Conservation (phyloP, 1,284 basidiomycete species). For the Trametes polyzona region DNA sequence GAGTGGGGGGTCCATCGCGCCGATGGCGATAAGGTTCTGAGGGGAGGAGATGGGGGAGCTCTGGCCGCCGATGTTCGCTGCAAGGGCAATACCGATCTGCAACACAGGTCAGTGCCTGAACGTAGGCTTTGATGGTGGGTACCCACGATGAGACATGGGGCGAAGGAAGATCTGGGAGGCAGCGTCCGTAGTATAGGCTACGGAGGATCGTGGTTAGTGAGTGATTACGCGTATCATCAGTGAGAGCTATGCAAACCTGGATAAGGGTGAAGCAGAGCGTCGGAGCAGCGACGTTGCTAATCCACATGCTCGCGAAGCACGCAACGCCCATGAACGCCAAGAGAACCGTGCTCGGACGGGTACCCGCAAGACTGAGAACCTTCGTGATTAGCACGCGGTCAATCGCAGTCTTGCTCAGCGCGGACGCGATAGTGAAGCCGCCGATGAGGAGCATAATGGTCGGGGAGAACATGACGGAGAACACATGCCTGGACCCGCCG, state of each 20-base stretch:
- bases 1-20: slow-evolving; percentile 85
- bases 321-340: slow-evolving; percentile 96
- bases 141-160: slow-evolving; percentile 88
- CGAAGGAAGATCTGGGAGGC: slow-evolving; percentile 87
- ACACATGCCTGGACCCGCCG: slow-evolving; percentile 58
- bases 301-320: slow-evolving; percentile 99
- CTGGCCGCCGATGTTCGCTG: slow-evolving; percentile 98
- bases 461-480: slow-evolving; percentile 85
- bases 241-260: slow-evolving; percentile 55
- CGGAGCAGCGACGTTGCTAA: slow-evolving; percentile 97
- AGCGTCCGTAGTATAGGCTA: slow-evolving; percentile 94
- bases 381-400: slow-evolving; percentile 95
- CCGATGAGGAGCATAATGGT: slow-evolving; percentile 97
- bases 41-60: slow-evolving; percentile 95
- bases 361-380: slow-evolving; percentile 89
- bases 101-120: neutral
- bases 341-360: slow-evolving; percentile 84
- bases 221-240: neutral
- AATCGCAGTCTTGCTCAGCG: slow-evolving; percentile 96
- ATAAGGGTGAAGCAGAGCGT: slow-evolving; percentile 98
- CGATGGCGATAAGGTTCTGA: slow-evolving; percentile 94
- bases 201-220: no score
- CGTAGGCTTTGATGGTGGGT: neutral
- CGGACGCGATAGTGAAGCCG: slow-evolving; percentile 98
- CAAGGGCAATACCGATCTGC: slow-evolving; percentile 93